Evolutionary conservation across 2,329 filamentous ascomycete species (phyloP).

Genomic region (Colletotrichum orbiculare): DNA sequence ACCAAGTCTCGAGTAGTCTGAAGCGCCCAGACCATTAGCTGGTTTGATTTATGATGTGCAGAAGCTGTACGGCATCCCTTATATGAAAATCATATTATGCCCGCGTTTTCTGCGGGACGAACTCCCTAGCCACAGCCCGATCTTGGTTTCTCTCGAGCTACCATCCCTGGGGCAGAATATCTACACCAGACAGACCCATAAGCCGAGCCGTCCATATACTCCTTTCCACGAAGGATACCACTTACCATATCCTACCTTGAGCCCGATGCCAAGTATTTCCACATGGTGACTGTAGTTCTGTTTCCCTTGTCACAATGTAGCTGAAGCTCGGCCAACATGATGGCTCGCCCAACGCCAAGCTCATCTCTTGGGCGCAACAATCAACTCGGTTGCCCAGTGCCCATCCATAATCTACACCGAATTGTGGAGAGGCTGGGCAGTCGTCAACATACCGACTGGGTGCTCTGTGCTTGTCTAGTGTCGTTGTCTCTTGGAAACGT

Average conservation of each 20-base stretch:
- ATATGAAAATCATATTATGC: conserved; percentile 21
- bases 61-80: conserved; percentile 14
- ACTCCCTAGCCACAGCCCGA: background rate
- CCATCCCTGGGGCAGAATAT: conserved; percentile 8
- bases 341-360: background rate
- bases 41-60: conserved; percentile 32
- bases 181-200: conserved; percentile 25
- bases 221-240: background rate
- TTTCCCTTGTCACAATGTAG: conserved; percentile 7
- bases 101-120: conserved; percentile 1
- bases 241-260: no score
- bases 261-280: no score
- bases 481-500: background rate
- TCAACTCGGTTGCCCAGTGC: background rate
- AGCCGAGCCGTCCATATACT: background rate
- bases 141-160: conserved; percentile 11
- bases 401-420: conserved; percentile 18
- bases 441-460: conserved; percentile 20
- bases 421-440: conserved; percentile 30
- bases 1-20: background rate
- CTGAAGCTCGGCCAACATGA: background rate
- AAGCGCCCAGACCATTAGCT: conserved; percentile 29
- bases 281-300: background rate
- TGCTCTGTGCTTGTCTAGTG: background rate
- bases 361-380: no score